Conservation (phyloP, 2,329 filamentous ascomycete genomes). For the Mollisia scopiformis region DNA sequence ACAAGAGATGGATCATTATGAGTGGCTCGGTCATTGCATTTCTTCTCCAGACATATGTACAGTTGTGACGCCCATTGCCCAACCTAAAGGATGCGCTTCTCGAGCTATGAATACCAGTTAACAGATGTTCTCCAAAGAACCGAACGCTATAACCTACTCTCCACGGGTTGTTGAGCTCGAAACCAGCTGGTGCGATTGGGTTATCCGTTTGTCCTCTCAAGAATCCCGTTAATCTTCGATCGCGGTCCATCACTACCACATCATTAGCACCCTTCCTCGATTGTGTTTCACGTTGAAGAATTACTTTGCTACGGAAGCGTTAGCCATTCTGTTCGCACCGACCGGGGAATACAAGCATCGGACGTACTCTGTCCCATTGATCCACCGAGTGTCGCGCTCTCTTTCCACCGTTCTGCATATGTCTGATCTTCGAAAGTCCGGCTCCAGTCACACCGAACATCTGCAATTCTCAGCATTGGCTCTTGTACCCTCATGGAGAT, state of each 20-base stretch:
- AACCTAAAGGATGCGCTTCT: slow-evolving; percentile 35
- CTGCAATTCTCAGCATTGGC: slow-evolving; percentile 32
- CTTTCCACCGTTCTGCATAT: slow-evolving; percentile 44
- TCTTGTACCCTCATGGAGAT: neutral
- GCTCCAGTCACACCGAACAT: slow-evolving; percentile 45
- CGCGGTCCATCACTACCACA: slow-evolving; percentile 44
- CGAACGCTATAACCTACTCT: slow-evolving; percentile 37
- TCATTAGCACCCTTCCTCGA: slow-evolving; percentile 17
- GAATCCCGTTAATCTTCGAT: slow-evolving; percentile 43
- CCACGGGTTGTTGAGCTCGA: slow-evolving; percentile 46
- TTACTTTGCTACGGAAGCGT: slow-evolving; percentile 40
- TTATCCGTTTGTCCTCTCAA: slow-evolving; percentile 43
- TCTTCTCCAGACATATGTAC: slow-evolving; percentile 23
- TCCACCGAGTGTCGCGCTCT: slow-evolving; percentile 42
- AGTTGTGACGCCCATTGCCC: slow-evolving; percentile 6
- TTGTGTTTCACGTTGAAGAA: neutral
- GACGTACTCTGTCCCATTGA: slow-evolving; percentile 44
- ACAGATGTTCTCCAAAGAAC: neutral
- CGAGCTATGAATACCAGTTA: slow-evolving; percentile 27
- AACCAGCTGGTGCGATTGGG: slow-evolving; percentile 40
- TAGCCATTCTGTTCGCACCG: slow-evolving; percentile 23
- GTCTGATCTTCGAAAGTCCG: slow-evolving; percentile 41
- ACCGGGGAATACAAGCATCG: neutral
- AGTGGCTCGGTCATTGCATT: neutral
- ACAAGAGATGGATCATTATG: neutral